Base-by-base conservation (phyloP, 768 basidiomycete species). In the Phylloporus sp. region DNA sequence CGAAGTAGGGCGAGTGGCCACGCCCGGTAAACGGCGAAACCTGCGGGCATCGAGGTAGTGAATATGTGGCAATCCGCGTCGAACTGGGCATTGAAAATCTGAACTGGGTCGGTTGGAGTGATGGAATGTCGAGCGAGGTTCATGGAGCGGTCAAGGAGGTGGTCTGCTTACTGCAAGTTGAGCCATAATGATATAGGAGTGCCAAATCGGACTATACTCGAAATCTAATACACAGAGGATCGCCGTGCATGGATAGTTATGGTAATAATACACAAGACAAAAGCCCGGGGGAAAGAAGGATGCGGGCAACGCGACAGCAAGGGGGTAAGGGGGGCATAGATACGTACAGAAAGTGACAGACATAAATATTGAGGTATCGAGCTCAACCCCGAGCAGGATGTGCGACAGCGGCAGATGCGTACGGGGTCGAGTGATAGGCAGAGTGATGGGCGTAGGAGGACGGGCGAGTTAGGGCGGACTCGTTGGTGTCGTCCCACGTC, bases 111-210 rank as follows among this genome's bases (percentile, higher is more conserved):
- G 31, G 87, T 84, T 20, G 88, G 71, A 50, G 84, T 80, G 70
- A 92, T 90, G 29, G 84, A 82, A 65, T 89, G 86, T 60, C 90
- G 81, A 58, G 82, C 88, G 61, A 91, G 74, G 75, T 92, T 90
- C 89, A 92, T 92, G 70, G 71, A 32, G 69, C 56, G 46, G 36
- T 54, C 26, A 46, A 45, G 48, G 51, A 59, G 50, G 24, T 22
- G 51, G 33, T 37, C 50, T 45, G 33, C 46, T 18, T 45, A 36
- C 46, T 18, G 28, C 41, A 52, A n/a, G 36, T 50, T 38, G 48
- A 54, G 59, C 43, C 57, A 55, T 66, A 49, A 59, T 53, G 37
- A 20, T 18, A 18, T 33, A 55, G 42, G 59, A 52, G 56, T 21
- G 24, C 41, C 44, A 42, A 54, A 48, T 38, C 18, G 41, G 49